Percentiles rank a stretch among this genome's conserved stretches.
Evolutionary conservation across 2,329 filamentous ascomycete species (phyloP).

Genomic region (Bretziella fagacearum): DNA sequence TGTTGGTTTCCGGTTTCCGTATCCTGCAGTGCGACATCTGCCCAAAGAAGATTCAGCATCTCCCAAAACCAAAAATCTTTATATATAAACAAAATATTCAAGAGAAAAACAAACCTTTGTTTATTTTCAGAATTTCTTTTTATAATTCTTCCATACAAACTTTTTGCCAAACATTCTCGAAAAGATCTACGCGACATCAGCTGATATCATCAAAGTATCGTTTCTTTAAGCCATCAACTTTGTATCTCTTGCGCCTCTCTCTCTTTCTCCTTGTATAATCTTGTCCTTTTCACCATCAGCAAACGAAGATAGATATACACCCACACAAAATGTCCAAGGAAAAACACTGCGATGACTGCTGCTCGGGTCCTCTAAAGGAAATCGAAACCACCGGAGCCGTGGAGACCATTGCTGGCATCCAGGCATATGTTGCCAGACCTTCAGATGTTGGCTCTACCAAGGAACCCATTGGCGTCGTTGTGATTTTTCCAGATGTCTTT

Average conservation of each 20-base stretch:
- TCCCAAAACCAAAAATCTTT: too few species aligned
- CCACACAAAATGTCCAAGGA: background rate
- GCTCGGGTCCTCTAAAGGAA: slow-evolving; percentile 16
- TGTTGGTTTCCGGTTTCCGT: too few species aligned
- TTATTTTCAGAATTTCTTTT: too few species aligned
- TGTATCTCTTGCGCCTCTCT: background rate
- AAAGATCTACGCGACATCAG: too few species aligned
- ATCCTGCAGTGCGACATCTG: too few species aligned
- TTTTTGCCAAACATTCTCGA: too few species aligned
- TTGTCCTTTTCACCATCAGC: background rate
- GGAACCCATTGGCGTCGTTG: slow-evolving; percentile 27
- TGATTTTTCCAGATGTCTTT: slow-evolving; percentile 36
- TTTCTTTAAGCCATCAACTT: too few species aligned
- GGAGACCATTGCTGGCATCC: slow-evolving; percentile 17
- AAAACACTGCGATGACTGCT: slow-evolving; percentile 17
- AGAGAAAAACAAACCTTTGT: too few species aligned
- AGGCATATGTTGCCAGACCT: slow-evolving; percentile 18
- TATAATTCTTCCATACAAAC: too few species aligned
- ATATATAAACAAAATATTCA: too few species aligned
- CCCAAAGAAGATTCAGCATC: too few species aligned
- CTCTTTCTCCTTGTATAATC: background rate
- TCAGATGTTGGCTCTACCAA: slow-evolving; percentile 10
- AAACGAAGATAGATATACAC: background rate
- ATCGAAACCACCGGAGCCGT: slow-evolving; percentile 16
- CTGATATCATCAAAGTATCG: too few species aligned